Evolutionary conservation across 108 stramenopile genomes (phyloP).

Genomic region (Nitzschia sp.): DNA sequence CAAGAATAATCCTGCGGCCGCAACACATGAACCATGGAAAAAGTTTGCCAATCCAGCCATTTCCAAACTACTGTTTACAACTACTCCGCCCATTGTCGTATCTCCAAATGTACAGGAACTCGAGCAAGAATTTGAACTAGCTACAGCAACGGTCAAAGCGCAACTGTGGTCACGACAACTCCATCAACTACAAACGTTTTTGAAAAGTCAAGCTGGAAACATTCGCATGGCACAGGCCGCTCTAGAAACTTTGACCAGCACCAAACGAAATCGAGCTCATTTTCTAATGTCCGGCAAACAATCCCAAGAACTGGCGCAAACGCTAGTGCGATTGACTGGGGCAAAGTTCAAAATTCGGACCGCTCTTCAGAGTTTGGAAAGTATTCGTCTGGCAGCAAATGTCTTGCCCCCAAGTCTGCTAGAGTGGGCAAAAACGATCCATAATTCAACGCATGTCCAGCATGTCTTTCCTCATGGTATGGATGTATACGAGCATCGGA

Average conservation of each 20-base stretch:
- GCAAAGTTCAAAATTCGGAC: slow-evolving; percentile 58
- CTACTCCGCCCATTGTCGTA: slow-evolving; percentile 2
- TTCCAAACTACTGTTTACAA: slow-evolving; percentile 11
- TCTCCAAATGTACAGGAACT: not conserved
- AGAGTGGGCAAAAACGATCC: slow-evolving; percentile 27
- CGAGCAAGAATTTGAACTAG: slow-evolving; percentile 31
- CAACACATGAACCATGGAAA: slow-evolving; percentile 15
- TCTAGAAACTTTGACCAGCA: slow-evolving; percentile 38
- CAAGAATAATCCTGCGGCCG: not conserved
- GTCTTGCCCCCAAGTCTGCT: not conserved
- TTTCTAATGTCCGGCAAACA: slow-evolving; percentile 7
- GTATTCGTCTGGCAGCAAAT: slow-evolving; percentile 11
- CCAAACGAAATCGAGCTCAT: slow-evolving; percentile 27
- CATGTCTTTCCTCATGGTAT: slow-evolving; percentile 38
- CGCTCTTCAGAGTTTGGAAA: slow-evolving; percentile 48
- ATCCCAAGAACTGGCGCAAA: slow-evolving; percentile 74
- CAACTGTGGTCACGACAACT: slow-evolving; percentile 35
- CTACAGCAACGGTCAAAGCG: slow-evolving; percentile 23
- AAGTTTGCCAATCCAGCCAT: slow-evolving; percentile 1
- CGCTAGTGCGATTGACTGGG: slow-evolving; percentile 48
- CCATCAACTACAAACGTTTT: slow-evolving; percentile 20
- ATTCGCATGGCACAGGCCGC: slow-evolving; percentile 31
- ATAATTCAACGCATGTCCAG: slow-evolving; percentile 18
- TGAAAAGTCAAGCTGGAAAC: slow-evolving; percentile 37
- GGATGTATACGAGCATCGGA: slow-evolving; percentile 19